Base-by-base conservation (phyloP, 495 filamentous ascomycete species). In the Stereocaulon alpinum region DNA sequence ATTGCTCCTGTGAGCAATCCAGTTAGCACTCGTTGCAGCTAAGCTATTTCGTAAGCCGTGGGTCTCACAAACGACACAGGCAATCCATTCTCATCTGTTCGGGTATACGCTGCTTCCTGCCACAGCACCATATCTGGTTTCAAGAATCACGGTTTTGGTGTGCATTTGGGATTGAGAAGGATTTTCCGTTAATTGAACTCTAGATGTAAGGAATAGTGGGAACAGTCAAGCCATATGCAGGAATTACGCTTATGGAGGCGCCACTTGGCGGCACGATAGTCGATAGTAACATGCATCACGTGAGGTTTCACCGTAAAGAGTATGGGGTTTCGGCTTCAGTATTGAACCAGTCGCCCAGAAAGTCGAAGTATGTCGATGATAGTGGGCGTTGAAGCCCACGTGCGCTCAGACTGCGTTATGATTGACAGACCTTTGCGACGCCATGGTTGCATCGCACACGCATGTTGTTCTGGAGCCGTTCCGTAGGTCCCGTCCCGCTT, bases 31-130 rank as follows among this genome's bases (percentile, higher is more conserved):
- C 5, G 27, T 14, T 11, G 18, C 30, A 5, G 9, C 30, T 2
- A 6, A 41, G 40, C 10, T 9, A 6, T 6, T 58, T 12, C 27
- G 12, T 17, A 30, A 14, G 6, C 17, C 11, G 27, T 51, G 20
- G 17, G 11, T 15, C 53, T 48, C 10, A 61, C 59, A 37, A 61
- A 57, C 17, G 59, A 61, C 29, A 61, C 34, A 0, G 53, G 59
- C 3, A 32, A 40, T 49, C 53, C 41, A 44, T 61, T 40, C 32
- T 57, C 59, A 50, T 61, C 59, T 34, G 53, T 61, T 29, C 59
- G 54, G 14, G 59, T 61, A 32, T 61, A 50, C 20, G 59, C 53
- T n/a, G 49, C 45, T 34, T 61, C 59, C 22, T 61, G 59, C 59
- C 59, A 61, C 34, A 61, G 45, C 6, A 55, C 59, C 59, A 61